Conservation (phyloP, 306 rosid species). For the Dryas drummondii region DNA sequence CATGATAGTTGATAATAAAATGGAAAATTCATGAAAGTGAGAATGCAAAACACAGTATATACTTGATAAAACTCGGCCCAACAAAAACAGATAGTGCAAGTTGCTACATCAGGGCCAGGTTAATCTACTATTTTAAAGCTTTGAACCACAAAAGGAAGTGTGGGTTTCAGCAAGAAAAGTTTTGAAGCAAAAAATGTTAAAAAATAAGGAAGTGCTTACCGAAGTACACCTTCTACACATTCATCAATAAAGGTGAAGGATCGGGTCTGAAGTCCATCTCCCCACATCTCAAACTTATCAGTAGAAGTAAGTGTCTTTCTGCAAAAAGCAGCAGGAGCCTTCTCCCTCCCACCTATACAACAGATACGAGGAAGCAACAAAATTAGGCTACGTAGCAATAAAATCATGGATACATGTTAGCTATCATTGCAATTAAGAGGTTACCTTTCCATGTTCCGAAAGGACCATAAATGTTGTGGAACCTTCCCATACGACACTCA, state of each 20-base stretch:
- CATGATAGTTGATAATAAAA: background rate
- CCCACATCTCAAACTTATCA: conserved; percentile 98
- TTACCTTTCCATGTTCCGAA: conserved; percentile 98
- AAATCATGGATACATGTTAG: background rate
- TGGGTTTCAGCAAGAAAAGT: background rate
- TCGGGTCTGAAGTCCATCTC: conserved; percentile 95
- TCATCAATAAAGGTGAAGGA: conserved; percentile 98
- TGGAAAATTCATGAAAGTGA: conserved; percentile 7
- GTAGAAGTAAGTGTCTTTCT: conserved; percentile 73
- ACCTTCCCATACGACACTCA: conserved; percentile 93
- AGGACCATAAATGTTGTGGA: conserved; percentile 97
- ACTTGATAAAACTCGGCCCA: background rate
- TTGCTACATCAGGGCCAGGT: background rate
- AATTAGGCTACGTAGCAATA: conserved; percentile 18
- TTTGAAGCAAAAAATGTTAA: background rate
- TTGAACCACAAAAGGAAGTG: background rate
- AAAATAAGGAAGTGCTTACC: conserved; percentile 47
- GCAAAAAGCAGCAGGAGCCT: conserved; percentile 99
- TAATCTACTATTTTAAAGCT: background rate
- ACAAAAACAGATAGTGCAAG: background rate
- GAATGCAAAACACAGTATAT: conserved; percentile 3
- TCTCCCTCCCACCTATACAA: conserved; percentile 89
- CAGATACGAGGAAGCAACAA: conserved; percentile 22
- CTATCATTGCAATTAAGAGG: conserved; percentile 19
- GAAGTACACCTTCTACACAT: conserved; percentile 98